A percentile compares a stretch with the other conserved stretches of the same genome.
These are phyloP conservation scores for Alternaria panax DNA, from an alignment of 2,329 filamentous ascomycete species.

Conservation along the genomic window DNA sequence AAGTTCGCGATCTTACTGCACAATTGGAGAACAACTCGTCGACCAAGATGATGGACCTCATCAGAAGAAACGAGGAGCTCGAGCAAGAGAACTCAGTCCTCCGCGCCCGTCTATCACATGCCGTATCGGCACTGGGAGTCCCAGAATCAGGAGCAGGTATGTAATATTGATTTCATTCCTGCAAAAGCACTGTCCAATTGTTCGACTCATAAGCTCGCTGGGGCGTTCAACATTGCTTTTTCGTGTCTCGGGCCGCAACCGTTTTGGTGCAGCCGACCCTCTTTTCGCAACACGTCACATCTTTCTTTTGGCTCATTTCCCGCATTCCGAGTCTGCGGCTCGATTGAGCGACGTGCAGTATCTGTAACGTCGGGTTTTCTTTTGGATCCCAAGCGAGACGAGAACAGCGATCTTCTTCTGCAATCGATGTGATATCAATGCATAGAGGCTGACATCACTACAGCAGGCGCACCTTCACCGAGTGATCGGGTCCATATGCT, in stretches of 20 bases:
- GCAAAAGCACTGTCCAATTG: constrained; percentile 35
- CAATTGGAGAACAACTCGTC: constrained; percentile 56
- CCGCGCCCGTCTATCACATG: constrained; percentile 58
- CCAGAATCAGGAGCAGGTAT: constrained; percentile 49
- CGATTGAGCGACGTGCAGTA: constrained; percentile 36
- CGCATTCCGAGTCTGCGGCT: constrained; percentile 21
- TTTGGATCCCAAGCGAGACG: constrained; percentile 15
- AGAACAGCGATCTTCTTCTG: constrained; percentile 11
- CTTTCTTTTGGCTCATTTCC: constrained; percentile 18
- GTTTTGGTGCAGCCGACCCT: constrained; percentile 32
- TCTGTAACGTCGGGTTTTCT: constrained; percentile 26
- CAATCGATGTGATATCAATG: constrained; percentile 28
- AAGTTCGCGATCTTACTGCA: constrained; percentile 60
- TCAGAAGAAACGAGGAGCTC: constrained; percentile 62
- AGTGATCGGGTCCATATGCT: constrained; percentile 51
- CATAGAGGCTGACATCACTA: constrained; percentile 28
- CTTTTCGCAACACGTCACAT: constrained; percentile 28
- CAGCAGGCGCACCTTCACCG: constrained; percentile 47
- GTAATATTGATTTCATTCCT: constrained; percentile 32
- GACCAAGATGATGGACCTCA: constrained; percentile 59
- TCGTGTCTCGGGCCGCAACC: constrained; percentile 33
- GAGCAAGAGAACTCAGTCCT: constrained; percentile 64
- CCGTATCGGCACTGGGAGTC: constrained; percentile 50
- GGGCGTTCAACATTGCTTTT: constrained; percentile 39
- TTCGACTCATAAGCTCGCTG: constrained; percentile 25